Percentiles rank a stretch among this genome's conserved stretches.
phyloP scores from a whole-genome alignment of 768 basidiomycete species.

The Boletus pseudo-olivaceus region DNA sequence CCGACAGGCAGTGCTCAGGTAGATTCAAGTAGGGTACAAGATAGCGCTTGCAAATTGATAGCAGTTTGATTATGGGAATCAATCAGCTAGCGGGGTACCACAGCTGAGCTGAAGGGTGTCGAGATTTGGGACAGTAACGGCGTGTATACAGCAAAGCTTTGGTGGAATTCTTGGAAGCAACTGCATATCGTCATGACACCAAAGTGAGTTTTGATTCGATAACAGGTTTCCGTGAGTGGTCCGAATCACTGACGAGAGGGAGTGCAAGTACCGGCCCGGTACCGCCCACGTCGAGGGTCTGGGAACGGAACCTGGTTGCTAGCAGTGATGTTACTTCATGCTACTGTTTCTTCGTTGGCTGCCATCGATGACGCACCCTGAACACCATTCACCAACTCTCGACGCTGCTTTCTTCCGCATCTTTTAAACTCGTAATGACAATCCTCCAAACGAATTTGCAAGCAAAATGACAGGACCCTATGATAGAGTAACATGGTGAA shows the following conservation, averaged over 20 bases:
- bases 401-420: not conserved
- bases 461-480: not conserved
- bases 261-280: not conserved
- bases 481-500: not conserved
- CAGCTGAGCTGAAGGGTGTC: not conserved
- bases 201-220: not conserved
- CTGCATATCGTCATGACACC: not conserved
- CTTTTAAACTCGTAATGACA: not conserved
- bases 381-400: not conserved
- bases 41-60: not conserved
- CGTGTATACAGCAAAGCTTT: not conserved
- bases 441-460: not conserved
- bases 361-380: not conserved
- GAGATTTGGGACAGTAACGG: not conserved
- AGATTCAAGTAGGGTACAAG: not conserved
- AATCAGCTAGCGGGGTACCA: not conserved
- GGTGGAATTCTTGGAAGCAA: not conserved
- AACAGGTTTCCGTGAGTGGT: not conserved
- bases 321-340: not conserved
- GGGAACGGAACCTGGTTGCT: not conserved
- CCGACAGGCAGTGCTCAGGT: not conserved
- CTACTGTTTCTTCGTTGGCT: slow-evolving; percentile 1
- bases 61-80: not conserved
- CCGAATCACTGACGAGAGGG: not conserved
- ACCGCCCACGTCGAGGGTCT: not conserved